A percentile compares a stretch with the other conserved stretches of the same genome.
Evolutionary conservation across 129 eudicot genomes (phyloP).

Genomic region (Ambrosia trifida): DNA sequence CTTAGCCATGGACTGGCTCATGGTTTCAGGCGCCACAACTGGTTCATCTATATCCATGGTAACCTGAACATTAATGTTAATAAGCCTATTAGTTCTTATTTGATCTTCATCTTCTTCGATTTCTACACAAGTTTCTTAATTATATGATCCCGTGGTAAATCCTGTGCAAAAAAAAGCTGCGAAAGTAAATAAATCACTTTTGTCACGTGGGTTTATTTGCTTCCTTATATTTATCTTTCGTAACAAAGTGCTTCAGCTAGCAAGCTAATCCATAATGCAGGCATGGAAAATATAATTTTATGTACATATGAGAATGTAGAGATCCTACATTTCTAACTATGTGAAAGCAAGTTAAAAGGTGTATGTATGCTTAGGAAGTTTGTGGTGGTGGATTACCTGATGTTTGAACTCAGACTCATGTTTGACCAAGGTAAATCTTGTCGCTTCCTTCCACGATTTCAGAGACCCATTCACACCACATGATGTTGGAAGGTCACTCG

Average conservation of each 20-base stretch:
- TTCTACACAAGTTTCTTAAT: neutral
- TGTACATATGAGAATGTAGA: neutral
- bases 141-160: neutral
- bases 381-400: slow-evolving; percentile 13
- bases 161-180: slow-evolving; percentile 11
- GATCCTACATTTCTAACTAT: neutral
- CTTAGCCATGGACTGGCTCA: slow-evolving; percentile 4
- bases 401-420: slow-evolving; percentile 3
- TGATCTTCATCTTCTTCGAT: neutral
- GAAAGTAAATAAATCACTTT: slow-evolving; percentile 1
- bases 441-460: slow-evolving; percentile 1
- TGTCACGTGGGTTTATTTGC: neutral
- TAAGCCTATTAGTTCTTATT: neutral
- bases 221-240: no score
- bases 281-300: no score
- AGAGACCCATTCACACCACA: neutral
- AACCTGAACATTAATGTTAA: neutral
- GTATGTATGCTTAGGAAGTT: neutral
- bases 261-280: neutral
- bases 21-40: slow-evolving; percentile 1
- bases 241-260: neutral
- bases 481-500: neutral
- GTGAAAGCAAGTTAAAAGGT: neutral
- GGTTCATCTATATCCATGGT: slow-evolving; percentile 1
- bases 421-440: slow-evolving; percentile 11